Conservation (phyloP, 1,139 yeast genomes). For the Magnusiomyces paraingens region DNA sequence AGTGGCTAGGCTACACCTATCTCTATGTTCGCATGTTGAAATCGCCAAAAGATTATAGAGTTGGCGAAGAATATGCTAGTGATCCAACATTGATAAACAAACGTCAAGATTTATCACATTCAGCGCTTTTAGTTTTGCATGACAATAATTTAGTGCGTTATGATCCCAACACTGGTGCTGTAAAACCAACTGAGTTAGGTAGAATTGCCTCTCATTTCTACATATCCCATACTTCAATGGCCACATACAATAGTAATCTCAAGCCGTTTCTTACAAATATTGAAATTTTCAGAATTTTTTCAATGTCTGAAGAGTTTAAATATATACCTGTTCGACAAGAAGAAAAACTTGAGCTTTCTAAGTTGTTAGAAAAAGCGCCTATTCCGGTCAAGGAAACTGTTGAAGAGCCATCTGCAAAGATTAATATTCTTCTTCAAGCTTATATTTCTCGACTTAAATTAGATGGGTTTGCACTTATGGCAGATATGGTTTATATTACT, state of each 20-base stretch:
- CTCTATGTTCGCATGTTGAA: conserved; percentile 72
- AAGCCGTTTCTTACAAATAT: conserved; percentile 61
- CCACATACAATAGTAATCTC: conserved; percentile 50
- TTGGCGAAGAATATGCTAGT: conserved; percentile 57
- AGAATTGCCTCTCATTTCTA: conserved; percentile 83
- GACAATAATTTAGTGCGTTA: conserved; percentile 55
- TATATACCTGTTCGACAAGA: conserved; percentile 80
- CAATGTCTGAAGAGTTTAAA: conserved; percentile 79
- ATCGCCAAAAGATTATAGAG: conserved; percentile 68
- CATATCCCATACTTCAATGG: conserved; percentile 66
- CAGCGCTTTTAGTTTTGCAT: conserved; percentile 59
- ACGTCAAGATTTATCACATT: conserved; percentile 63
- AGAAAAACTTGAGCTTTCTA: conserved; percentile 70
- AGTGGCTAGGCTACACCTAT: conserved; percentile 78
- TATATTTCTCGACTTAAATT: conserved; percentile 68
- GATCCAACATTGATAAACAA: conserved; percentile 47
- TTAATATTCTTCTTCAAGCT: conserved; percentile 74
- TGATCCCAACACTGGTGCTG: conserved; percentile 42
- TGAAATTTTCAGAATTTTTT: conserved; percentile 70
- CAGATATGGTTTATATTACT: conserved; percentile 90
- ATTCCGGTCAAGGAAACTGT: conserved; percentile 73
- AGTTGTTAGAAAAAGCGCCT: conserved; percentile 70
- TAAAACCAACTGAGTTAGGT: conserved; percentile 69
- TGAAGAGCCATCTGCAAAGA: conserved; percentile 70
- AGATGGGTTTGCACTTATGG: conserved; percentile 85